Conservation (phyloP, 495 filamentous ascomycete species). For the Xylaria acuta region DNA sequence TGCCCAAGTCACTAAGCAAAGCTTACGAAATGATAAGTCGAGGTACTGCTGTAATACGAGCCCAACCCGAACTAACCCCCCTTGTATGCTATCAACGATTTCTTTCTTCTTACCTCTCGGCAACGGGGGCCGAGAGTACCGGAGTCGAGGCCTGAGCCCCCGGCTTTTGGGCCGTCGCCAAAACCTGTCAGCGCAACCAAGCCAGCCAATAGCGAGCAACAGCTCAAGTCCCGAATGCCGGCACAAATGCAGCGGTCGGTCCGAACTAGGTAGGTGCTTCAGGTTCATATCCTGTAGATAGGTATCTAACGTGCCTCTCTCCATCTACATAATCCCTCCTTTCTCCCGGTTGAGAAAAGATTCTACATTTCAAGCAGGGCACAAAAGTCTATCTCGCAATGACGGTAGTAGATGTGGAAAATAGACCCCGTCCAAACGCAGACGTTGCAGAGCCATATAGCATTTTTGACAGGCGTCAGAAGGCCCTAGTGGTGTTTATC, state of each 20-base stretch:
- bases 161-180: background rate
- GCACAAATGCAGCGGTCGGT: conserved; percentile 5
- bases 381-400: background rate
- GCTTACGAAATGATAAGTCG: background rate
- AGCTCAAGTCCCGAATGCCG: conserved; percentile 1
- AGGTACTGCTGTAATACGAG: background rate
- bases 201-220: background rate
- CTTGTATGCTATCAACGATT: background rate
- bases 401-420: background rate
- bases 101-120: background rate
- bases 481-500: conserved; percentile 52
- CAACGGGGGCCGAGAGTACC: background rate
- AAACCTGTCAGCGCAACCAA: background rate
- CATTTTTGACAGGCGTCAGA: conserved; percentile 56
- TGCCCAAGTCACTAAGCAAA: background rate
- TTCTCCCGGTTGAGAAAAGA: background rate
- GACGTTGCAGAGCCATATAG: conserved; percentile 46
- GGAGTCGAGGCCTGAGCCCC: background rate
- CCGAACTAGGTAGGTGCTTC: background rate
- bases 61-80: background rate
- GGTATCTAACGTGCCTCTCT: background rate
- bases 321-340: background rate
- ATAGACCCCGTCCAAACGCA: background rate
- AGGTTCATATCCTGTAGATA: background rate
- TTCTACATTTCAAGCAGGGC: background rate